A percentile compares a stretch with the other conserved stretches of the same genome.
Conservation (phyloP, 257 asterid species). For the Primulina eburnea region DNA sequence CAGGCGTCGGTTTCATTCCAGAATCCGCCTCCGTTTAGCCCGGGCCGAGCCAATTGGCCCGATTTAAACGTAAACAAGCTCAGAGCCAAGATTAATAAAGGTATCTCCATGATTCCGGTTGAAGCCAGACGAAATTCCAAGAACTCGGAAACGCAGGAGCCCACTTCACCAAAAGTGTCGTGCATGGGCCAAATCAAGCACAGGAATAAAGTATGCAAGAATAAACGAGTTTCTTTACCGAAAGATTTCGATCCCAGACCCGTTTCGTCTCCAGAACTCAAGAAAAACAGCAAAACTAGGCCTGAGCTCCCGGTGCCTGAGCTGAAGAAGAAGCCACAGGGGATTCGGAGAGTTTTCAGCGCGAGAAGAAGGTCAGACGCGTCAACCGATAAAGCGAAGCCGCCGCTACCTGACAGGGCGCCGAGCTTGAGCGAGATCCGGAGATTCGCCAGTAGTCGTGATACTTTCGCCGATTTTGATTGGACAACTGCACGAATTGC, state of each 20-base stretch:
- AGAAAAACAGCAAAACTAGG: slow-evolving; percentile 17
- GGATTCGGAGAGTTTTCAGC: slow-evolving; percentile 29
- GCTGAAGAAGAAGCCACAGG: slow-evolving; percentile 35
- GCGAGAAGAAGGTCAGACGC: slow-evolving; percentile 36
- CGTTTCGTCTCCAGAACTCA: slow-evolving; percentile 13
- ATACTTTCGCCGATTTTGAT: slow-evolving; percentile 53
- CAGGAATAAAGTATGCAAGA: slow-evolving; percentile 27
- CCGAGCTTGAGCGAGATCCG: slow-evolving; percentile 55
- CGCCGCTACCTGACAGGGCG: slow-evolving; percentile 32
- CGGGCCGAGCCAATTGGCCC: slow-evolving; percentile 31
- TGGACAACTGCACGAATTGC: slow-evolving; percentile 47
- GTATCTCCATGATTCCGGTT: slow-evolving; percentile 31
- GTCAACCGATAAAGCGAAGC: slow-evolving; percentile 16
- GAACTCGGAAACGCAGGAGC: slow-evolving; percentile 43
- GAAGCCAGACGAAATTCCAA: slow-evolving; percentile 40
- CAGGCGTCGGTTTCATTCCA: slow-evolving; percentile 41
- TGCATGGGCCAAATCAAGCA: slow-evolving; percentile 63
- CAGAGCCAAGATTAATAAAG: slow-evolving; percentile 24
- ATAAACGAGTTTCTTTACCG: slow-evolving; percentile 21
- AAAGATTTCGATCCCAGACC: slow-evolving; percentile 20
- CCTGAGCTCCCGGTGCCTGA: slow-evolving; percentile 26
- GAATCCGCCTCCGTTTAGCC: slow-evolving; percentile 42
- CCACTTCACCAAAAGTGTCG: slow-evolving; percentile 55
- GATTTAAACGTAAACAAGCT: slow-evolving; percentile 16
- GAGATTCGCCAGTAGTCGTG: slow-evolving; percentile 70